phyloP scores from a whole-genome alignment of 1,284 basidiomycete species.

The Ganoderma meredithae region DNA sequence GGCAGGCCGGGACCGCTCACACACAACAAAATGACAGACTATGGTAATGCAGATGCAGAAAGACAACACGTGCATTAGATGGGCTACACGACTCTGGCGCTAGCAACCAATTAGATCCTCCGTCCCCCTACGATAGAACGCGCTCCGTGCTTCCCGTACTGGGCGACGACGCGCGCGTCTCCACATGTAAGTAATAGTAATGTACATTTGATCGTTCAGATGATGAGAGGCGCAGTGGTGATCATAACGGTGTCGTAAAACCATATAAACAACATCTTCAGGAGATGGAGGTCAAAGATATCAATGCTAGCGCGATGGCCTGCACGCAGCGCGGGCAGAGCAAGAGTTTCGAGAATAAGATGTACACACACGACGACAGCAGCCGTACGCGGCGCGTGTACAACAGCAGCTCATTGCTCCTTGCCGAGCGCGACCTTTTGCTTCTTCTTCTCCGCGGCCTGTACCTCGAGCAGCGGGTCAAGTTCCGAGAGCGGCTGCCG shows the following conservation, averaged over 20 bases:
- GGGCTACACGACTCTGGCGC: constrained; percentile 23
- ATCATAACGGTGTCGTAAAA: constrained; percentile 21
- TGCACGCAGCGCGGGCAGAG: not conserved
- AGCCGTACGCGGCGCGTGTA: not conserved
- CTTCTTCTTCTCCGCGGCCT: constrained; percentile 36
- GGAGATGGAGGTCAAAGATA: not conserved
- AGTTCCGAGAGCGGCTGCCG: constrained; percentile 84
- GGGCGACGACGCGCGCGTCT: not conserved
- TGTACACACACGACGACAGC: not conserved
- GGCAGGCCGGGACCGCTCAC: not conserved
- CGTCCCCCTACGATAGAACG: constrained; percentile 22
- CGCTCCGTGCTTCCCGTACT: not conserved
- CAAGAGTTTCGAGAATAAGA: not conserved
- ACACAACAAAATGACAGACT: not conserved
- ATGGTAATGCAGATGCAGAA: not conserved
- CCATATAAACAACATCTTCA: constrained; percentile 19
- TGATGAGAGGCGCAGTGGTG: constrained; percentile 7
- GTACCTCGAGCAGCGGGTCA: constrained; percentile 85
- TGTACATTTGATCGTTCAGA: constrained; percentile 28
- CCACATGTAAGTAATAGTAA: constrained; percentile 20
- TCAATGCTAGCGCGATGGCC: not conserved
- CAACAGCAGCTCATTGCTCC: constrained; percentile 27
- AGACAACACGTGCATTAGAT: constrained; percentile 23
- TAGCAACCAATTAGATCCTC: constrained; percentile 22
- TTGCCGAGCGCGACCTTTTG: constrained; percentile 33